Base-by-base conservation (phyloP, 108 stramenopile genomes). In the Fragilariopsis cylindrus region DNA sequence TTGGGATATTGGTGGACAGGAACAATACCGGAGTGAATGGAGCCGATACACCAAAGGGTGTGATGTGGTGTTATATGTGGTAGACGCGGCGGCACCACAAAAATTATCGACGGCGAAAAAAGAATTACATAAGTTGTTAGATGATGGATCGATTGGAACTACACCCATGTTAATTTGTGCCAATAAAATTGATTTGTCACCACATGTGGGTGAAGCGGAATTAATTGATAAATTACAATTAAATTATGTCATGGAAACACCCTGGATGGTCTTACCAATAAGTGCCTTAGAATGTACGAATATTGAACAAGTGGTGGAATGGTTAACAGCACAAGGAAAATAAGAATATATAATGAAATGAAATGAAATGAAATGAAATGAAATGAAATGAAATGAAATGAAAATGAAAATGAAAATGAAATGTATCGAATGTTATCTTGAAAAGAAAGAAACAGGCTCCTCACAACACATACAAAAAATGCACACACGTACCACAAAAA, bases 221-320 rank as follows among this genome's bases (percentile, higher is more conserved):
- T 73, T 97, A 48, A 98, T 97, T 79, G 90, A 94, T 18, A 83
- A 87, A 76, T 79, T 98, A 81, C 92, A 95, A 71, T 84, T 98
- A 70, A 96, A 97, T 76, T 96, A 98, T 80, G 94, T 98, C 58
- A 89, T 94, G 86, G 96, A 96, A 54, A 97, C 95, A 48, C 98
- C 98, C 0, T 98, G 98, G 98, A 95, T 98, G 79, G 93, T 98
- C 11, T 82, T 97, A 58, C 94, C 95, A n/a, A 92, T 92, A 74
- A 90, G 88, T 71, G 96, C 96, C 1, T 76, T 96, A 40, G 85
- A 95, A 75, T 81, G 84, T 60, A 95, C 94, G 21, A 97, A 97
- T 80, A 90, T 98, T 65, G 98, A 98, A 73, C 93, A 95, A 74
- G 96, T 98, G 8, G 77, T 98, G 58, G 93, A 97, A 70, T 98